phyloP scores from a whole-genome alignment of 1,284 basidiomycete species.

The Trametes polyzona region DNA sequence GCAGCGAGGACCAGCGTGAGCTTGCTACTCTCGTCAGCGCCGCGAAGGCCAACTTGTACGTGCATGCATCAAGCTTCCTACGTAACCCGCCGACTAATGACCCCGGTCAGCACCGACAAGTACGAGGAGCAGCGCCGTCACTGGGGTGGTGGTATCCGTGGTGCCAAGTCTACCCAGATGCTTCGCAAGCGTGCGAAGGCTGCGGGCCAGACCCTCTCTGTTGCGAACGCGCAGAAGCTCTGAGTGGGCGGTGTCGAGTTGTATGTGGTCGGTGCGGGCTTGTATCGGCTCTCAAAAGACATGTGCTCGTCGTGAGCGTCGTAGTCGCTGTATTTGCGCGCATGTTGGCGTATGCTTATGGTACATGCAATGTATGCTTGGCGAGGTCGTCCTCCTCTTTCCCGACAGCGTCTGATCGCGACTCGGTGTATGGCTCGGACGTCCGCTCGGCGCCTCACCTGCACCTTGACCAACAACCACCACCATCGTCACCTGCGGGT shows the following conservation, averaged over 20 bases:
- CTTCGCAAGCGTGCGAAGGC: constrained; percentile 95
- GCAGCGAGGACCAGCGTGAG: constrained; percentile 93
- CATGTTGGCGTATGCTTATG: constrained; percentile 22
- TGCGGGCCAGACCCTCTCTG: constrained; percentile 65
- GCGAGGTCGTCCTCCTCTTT: too few relatives aligned
- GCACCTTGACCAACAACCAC: too few relatives aligned
- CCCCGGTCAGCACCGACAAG: constrained; percentile 82
- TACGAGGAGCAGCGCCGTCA: constrained; percentile 89
- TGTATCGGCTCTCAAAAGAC: constrained; percentile 18
- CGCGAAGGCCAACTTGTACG: constrained; percentile 96
- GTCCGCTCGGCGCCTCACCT: too few relatives aligned
- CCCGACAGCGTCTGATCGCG: too few relatives aligned
- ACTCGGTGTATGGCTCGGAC: too few relatives aligned
- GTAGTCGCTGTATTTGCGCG: constrained; percentile 12
- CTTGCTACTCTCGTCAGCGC: constrained; percentile 92
- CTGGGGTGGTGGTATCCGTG: constrained; percentile 97
- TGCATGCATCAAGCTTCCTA: constrained; percentile 17
- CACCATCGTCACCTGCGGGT: not conserved
- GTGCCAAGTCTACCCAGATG: constrained; percentile 92
- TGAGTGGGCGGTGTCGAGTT: constrained; percentile 35
- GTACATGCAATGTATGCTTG: constrained; percentile 23
- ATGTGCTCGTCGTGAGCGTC: constrained; percentile 9
- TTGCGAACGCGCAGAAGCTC: constrained; percentile 65
- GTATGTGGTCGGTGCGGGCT: constrained; percentile 10
- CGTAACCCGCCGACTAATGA: constrained; percentile 14